phyloP scores from a whole-genome alignment of 2,329 filamentous ascomycete species.

The Cercospora sesami region DNA sequence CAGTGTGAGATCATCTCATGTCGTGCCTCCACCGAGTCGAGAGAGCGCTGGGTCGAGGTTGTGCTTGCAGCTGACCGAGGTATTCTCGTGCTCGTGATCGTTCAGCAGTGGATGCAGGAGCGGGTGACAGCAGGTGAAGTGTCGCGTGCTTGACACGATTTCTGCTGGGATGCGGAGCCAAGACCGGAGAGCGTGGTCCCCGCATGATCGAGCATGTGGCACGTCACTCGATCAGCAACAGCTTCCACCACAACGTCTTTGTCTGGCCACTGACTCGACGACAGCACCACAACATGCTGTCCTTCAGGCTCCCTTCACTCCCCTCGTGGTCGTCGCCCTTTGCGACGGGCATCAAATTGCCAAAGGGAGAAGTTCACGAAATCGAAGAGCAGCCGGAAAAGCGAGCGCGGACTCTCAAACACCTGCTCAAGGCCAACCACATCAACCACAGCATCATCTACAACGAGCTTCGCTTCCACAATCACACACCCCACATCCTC shows the following conservation, averaged over 20 bases:
- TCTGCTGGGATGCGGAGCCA: neutral
- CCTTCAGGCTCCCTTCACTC: conserved; percentile 32
- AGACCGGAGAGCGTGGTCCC: neutral
- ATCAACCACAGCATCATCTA: conserved; percentile 83
- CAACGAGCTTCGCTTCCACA: conserved; percentile 72
- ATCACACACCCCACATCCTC: conserved; percentile 79
- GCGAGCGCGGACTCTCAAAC: conserved; percentile 78
- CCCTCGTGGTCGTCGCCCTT: conserved; percentile 30
- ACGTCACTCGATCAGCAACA: neutral
- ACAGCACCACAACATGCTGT: conserved; percentile 4
- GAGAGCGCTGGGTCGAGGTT: neutral
- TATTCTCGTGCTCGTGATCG: neutral
- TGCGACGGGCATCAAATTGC: conserved; percentile 50
- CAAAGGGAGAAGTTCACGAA: conserved; percentile 71
- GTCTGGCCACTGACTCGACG: neutral
- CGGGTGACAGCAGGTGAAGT: neutral
- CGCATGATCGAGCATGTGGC: neutral
- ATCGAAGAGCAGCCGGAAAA: conserved; percentile 80
- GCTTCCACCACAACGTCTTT: neutral
- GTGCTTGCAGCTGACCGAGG: neutral
- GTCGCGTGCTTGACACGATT: neutral
- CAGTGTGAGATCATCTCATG: too few species aligned
- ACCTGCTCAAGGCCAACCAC: conserved; percentile 88
- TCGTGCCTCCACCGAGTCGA: neutral
- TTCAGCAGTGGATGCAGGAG: neutral